Evolutionary conservation across 805 yeast species (phyloP).

Genomic region (Starmerella floris): DNA sequence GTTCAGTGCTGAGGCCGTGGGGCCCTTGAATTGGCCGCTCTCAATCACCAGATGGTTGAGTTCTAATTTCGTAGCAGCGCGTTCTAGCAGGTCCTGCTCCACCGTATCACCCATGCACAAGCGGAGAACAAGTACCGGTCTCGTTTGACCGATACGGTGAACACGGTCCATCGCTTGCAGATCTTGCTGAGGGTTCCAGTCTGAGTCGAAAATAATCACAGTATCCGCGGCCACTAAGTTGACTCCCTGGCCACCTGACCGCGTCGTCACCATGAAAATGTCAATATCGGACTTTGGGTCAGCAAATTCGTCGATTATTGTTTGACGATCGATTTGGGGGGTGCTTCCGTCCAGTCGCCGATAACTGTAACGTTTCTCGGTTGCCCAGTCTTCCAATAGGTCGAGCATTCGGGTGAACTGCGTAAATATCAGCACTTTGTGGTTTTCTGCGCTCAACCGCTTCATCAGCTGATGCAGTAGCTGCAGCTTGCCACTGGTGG

Average conservation of each 20-base stretch:
- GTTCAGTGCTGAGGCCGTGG: neutral
- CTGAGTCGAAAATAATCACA: conserved; percentile 80
- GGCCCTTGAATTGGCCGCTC: conserved; percentile 35
- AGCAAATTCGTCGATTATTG: conserved; percentile 43
- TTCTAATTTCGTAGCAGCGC: conserved; percentile 67
- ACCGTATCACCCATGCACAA: conserved; percentile 64
- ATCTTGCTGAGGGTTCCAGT: conserved; percentile 97
- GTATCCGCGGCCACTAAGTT: conserved; percentile 80
- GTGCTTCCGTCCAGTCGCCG: conserved; percentile 70
- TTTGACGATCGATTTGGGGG: conserved; percentile 50
- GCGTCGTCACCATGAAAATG: conserved; percentile 68
- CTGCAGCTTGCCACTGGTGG: conserved; percentile 60
- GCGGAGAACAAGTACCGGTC: conserved; percentile 72
- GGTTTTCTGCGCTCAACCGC: conserved; percentile 36
- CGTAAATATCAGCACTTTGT: conserved; percentile 68
- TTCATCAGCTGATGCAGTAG: conserved; percentile 51
- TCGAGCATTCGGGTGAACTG: conserved; percentile 82
- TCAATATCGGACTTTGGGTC: conserved; percentile 26
- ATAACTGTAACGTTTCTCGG: conserved; percentile 32
- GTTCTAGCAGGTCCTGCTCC: conserved; percentile 67
- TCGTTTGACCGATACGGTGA: conserved; percentile 81
- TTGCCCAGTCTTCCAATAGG: conserved; percentile 62
- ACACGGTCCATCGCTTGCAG: conserved; percentile 92
- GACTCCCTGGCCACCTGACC: conserved; percentile 92
- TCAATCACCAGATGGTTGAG: conserved; percentile 66